Conservation (phyloP, 2,329 filamentous ascomycete species). For the Immersiporthe knoxdaviesiana region DNA sequence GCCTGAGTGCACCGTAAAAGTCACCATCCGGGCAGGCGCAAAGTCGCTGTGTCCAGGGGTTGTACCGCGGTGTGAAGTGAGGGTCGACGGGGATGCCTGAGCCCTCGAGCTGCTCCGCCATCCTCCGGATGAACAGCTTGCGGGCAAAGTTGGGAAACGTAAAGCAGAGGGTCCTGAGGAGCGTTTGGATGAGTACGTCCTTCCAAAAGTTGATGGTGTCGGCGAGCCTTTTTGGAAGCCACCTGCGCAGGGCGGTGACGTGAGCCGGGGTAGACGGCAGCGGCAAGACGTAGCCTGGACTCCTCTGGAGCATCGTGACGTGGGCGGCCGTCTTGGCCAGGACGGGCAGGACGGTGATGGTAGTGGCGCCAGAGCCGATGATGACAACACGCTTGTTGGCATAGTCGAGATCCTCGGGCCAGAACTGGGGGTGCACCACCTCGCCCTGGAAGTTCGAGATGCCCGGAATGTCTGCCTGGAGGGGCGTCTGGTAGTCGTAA, state of each 20-base stretch:
- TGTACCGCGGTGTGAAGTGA: conserved; percentile 67
- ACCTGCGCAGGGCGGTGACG: conserved; percentile 43
- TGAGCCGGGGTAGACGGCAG: conserved; percentile 43
- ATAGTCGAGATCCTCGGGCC: conserved; percentile 71
- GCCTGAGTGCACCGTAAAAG: conserved; percentile 55
- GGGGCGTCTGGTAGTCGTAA: conserved; percentile 70
- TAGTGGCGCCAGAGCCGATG: conserved; percentile 79
- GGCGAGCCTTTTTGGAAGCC: conserved; percentile 53
- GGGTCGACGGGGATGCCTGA: conserved; percentile 55
- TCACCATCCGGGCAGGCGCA: conserved; percentile 66
- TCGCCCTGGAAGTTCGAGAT: conserved; percentile 68
- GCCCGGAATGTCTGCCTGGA: conserved; percentile 66
- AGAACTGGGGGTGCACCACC: conserved; percentile 74
- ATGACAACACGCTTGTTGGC: conserved; percentile 69
- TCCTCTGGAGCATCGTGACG: conserved; percentile 82
- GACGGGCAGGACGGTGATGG: conserved; percentile 74
- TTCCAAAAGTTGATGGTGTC: conserved; percentile 54
- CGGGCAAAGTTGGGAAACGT: conserved; percentile 55
- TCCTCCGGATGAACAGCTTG: conserved; percentile 48
- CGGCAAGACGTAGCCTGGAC: conserved; percentile 70
- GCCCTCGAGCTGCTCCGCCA: conserved; percentile 55
- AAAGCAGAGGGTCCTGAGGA: conserved; percentile 55
- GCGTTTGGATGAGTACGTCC: conserved; percentile 48
- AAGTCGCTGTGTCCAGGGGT: conserved; percentile 74
- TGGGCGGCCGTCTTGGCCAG: conserved; percentile 65